Conservation (phyloP, 2,329 filamentous ascomycete genomes). For the Karstenula rhodostoma region DNA sequence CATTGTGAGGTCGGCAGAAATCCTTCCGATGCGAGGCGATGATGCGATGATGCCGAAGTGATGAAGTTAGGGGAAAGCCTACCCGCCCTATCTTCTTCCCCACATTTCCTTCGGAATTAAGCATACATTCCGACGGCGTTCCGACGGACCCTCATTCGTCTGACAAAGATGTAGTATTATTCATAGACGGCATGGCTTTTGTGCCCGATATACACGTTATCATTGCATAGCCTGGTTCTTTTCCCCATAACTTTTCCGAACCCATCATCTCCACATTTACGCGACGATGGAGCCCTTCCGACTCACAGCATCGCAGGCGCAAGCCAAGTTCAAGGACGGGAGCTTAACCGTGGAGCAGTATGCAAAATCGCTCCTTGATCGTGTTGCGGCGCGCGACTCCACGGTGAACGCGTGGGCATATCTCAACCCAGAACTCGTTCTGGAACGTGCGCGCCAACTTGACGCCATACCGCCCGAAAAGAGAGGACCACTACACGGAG, state of each 20-base stretch:
- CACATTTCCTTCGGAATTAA: background rate
- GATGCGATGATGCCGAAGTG: slow-evolving; percentile 5
- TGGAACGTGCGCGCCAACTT: slow-evolving; percentile 60
- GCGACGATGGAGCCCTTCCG: slow-evolving; percentile 25
- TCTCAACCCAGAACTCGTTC: slow-evolving; percentile 49
- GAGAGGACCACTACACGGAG: slow-evolving; percentile 65
- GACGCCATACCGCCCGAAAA: slow-evolving; percentile 59
- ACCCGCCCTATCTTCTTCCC: slow-evolving; percentile 1
- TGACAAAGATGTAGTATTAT: background rate
- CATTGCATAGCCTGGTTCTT: background rate
- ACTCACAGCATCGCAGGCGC: slow-evolving; percentile 35
- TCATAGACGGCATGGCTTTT: background rate
- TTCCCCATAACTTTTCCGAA: background rate
- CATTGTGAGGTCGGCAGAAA: slow-evolving; percentile 7
- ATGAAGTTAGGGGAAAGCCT: background rate
- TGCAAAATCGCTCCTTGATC: slow-evolving; percentile 37
- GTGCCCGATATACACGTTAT: background rate
- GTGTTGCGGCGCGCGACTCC: slow-evolving; percentile 36
- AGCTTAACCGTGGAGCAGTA: slow-evolving; percentile 39
- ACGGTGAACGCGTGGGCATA: slow-evolving; percentile 43
- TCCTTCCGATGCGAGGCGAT: slow-evolving; percentile 8
- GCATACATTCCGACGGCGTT: background rate
- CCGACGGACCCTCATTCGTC: background rate
- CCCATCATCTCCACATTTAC: background rate
- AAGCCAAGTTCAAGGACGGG: slow-evolving; percentile 32